Percentiles rank a stretch among this genome's conserved stretches.
Conservation (phyloP, 2,329 filamentous ascomycete species). For the Penicillium sp. region DNA sequence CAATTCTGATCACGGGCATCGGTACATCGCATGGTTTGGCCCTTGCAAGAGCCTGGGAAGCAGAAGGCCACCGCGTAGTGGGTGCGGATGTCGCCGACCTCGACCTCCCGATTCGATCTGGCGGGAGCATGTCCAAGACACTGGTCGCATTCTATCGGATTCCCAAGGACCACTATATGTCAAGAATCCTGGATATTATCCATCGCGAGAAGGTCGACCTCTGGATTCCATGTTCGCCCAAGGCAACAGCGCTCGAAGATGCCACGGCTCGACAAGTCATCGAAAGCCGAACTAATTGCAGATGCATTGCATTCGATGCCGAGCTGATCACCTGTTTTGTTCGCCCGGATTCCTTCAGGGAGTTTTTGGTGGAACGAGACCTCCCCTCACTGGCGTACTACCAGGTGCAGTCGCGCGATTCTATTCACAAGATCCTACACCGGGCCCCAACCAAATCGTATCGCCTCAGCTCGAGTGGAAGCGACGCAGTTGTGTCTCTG, state of each 20-base stretch:
- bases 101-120: slow-evolving; percentile 42
- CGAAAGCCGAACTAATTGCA: slow-evolving; percentile 54
- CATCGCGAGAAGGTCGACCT: slow-evolving; percentile 58
- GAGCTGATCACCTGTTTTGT: slow-evolving; percentile 55
- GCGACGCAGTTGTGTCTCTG: slow-evolving; percentile 55
- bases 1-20: slow-evolving; percentile 66
- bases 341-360: slow-evolving; percentile 61
- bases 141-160: slow-evolving; percentile 53
- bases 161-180: slow-evolving; percentile 50
- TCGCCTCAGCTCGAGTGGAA: slow-evolving; percentile 34
- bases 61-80: slow-evolving; percentile 63
- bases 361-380: slow-evolving; percentile 51
- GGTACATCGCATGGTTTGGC: slow-evolving; percentile 66
- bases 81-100: slow-evolving; percentile 60
- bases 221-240: slow-evolving; percentile 70
- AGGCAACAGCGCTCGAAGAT: slow-evolving; percentile 61
- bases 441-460: slow-evolving; percentile 47
- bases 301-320: slow-evolving; percentile 59
- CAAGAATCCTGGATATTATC: slow-evolving; percentile 55
- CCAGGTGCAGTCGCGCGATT: slow-evolving; percentile 50
- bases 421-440: slow-evolving; percentile 52
- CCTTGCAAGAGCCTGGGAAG: slow-evolving; percentile 61
- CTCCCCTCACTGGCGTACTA: slow-evolving; percentile 52
- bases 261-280: slow-evolving; percentile 59
- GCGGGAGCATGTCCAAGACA: slow-evolving; percentile 55